Evolutionary conservation across 2,329 filamentous ascomycete genomes (phyloP), one percentile per base, ranked within the genome.

Genomic region (Colletotrichum filicis): DNA sequence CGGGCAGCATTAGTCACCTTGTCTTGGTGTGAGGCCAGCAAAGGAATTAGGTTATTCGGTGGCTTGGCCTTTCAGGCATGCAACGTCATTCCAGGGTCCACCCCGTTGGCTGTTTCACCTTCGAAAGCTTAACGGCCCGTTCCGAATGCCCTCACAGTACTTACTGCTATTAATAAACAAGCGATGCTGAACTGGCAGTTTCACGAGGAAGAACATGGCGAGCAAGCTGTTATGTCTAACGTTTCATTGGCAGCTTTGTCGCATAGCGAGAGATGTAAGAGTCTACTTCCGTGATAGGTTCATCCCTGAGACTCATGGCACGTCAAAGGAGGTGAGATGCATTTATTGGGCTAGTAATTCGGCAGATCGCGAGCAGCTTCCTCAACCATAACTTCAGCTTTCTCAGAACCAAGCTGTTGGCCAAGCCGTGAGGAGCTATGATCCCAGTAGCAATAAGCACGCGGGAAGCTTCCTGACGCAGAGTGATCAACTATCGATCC

Each of bases 71-170:
- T 70, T 42, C 53, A 60, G 37, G 70, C 60, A 16, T 65, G 26
- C 66, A n/a, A 19, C 12, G 26, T 65, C 55, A 56, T 19, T 19
- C 26, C n/a, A 26, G 60, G 56, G 46, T 56, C 60, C 26, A 60
- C 55, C 60, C 46, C 32, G 35, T 32, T 46, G 14, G 3, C 16
- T 11, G 70, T 65, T 70, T 73, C 70, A 70, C 26, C 8, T n/a
- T 26, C 19, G 22, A 59, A 58, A 73, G 66, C 60, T 52, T 61
- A 65, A 73, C 70, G 66, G 70, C 6, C 66, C 70, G 70, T 70
- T 65, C 70, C 70, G 70, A 65, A 69, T 70, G 56, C 55, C 46
- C 46, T 73, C 66, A 55, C 24, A 52, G n/a, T 37, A 22, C 32
- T 46, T 37, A 19, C 22, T 46, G 26, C 60, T 61, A 49, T 57